Evolutionary conservation across 805 yeast species (phyloP).

Genomic region (Kurtzmaniella fragi): DNA sequence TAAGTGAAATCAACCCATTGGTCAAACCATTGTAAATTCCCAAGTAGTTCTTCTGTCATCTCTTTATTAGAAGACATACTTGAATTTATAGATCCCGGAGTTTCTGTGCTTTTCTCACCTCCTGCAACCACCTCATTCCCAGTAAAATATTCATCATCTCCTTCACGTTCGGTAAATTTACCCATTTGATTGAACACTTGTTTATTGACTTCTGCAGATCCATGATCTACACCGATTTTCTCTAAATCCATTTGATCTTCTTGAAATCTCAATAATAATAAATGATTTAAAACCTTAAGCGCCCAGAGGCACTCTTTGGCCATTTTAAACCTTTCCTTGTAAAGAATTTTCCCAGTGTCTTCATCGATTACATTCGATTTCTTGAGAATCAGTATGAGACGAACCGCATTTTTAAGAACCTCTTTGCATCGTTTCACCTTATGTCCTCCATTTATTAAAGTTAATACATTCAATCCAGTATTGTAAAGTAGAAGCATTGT

Average conservation of each 20-base stretch:
- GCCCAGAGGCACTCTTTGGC: conserved; percentile 61
- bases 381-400: conserved; percentile 16
- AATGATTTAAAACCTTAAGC: conserved; percentile 48
- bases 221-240: conserved; percentile 48
- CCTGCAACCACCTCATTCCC: background rate
- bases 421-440: conserved; percentile 17
- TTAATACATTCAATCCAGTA: conserved; percentile 37
- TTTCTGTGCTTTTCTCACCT: no score
- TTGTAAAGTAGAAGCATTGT: conserved; percentile 40
- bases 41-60: conserved; percentile 19
- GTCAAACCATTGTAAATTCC: conserved; percentile 52
- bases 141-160: background rate
- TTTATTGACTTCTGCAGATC: conserved; percentile 46
- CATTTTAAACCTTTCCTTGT: conserved; percentile 41
- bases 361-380: conserved; percentile 27
- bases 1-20: conserved; percentile 39
- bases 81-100: no score
- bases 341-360: conserved; percentile 24
- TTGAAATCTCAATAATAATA: conserved; percentile 40
- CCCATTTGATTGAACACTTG: conserved; percentile 47
- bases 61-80: no score
- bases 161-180: background rate
- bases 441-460: conserved; percentile 40
- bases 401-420: conserved; percentile 19
- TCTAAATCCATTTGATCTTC: conserved; percentile 34